These are phyloP conservation scores for Paramecium tetraurelia DNA, from an alignment of 73 alveolate genomes.

Conservation along the genomic window DNA sequence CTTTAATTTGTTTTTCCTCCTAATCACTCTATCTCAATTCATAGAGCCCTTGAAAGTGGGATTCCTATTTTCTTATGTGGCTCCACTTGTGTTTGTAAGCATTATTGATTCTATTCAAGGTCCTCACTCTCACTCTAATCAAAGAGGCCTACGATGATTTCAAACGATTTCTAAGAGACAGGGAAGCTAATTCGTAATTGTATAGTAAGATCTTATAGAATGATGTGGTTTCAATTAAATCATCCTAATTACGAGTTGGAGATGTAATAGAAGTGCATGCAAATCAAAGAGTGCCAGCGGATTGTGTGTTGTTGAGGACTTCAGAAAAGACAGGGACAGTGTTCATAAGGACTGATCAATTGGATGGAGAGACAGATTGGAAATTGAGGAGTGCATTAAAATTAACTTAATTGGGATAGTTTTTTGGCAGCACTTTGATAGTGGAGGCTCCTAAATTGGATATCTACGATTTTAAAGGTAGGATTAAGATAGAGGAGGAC, in stretches of 20 bases:
- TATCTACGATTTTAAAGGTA: constrained; percentile 84
- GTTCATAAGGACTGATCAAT: constrained; percentile 90
- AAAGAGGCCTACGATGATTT: constrained; percentile 96
- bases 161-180: constrained; percentile 83
- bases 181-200: constrained; percentile 74
- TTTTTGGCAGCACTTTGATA: constrained; percentile 16
- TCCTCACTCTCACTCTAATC: constrained; percentile 82
- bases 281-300: constrained; percentile 92
- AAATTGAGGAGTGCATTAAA: constrained; percentile 85
- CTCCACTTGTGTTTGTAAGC: constrained; percentile 88
- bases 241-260: constrained; percentile 78
- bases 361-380: constrained; percentile 99
- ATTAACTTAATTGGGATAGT: constrained; percentile 53
- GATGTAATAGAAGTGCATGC: constrained; percentile 80
- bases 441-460: constrained; percentile 74
- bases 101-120: not conserved
- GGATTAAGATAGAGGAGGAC: constrained; percentile 50
- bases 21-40: constrained; percentile 82
- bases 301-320: constrained; percentile 79
- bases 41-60: constrained; percentile 88
- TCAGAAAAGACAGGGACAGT: constrained; percentile 78
- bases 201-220: not conserved
- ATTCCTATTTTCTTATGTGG: constrained; percentile 90
- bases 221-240: not conserved
- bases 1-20: constrained; percentile 84